phyloP scores from a whole-genome alignment of 2,329 filamentous ascomycete genomes.

The Colletotrichum costaricense region DNA sequence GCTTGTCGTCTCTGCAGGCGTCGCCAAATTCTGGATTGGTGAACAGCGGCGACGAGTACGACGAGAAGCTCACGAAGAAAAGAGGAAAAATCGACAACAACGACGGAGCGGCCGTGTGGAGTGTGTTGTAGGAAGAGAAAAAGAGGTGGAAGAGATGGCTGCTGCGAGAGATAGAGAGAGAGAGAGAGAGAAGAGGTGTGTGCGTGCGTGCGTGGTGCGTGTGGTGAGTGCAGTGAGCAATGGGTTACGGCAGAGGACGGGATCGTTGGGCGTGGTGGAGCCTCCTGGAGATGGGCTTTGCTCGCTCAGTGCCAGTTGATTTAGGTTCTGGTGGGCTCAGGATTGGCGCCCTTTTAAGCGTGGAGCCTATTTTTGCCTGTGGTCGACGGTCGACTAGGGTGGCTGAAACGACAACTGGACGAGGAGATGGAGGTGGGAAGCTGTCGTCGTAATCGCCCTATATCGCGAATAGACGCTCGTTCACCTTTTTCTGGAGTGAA shows the following conservation, averaged over 20 bases:
- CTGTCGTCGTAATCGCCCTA: background rate
- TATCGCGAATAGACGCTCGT: background rate
- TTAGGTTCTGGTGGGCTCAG: conserved; percentile 37
- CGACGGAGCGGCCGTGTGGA: background rate
- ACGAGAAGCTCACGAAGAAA: background rate
- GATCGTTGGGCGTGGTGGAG: conserved; percentile 35
- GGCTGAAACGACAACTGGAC: conserved; percentile 32
- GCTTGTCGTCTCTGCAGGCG: background rate
- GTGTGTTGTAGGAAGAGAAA: conserved; percentile 19
- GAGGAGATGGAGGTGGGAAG: background rate
- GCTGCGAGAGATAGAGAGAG: conserved; percentile 26
- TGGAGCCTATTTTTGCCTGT: conserved; percentile 37
- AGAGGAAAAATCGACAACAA: background rate
- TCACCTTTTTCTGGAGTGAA: background rate
- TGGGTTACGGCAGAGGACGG: conserved; percentile 30
- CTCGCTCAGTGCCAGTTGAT: conserved; percentile 36
- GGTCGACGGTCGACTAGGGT: conserved; percentile 35
- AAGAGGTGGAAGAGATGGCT: conserved; percentile 12
- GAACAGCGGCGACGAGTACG: background rate
- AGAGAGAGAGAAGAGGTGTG: conserved; percentile 16
- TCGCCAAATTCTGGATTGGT: background rate
- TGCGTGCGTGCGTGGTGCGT: conserved; percentile 2
- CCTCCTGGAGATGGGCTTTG: conserved; percentile 34
- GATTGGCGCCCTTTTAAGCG: conserved; percentile 36
- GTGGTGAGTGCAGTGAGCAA: background rate